Conservation (phyloP, 805 yeast genomes). For the Ogataea paradorogensis region DNA sequence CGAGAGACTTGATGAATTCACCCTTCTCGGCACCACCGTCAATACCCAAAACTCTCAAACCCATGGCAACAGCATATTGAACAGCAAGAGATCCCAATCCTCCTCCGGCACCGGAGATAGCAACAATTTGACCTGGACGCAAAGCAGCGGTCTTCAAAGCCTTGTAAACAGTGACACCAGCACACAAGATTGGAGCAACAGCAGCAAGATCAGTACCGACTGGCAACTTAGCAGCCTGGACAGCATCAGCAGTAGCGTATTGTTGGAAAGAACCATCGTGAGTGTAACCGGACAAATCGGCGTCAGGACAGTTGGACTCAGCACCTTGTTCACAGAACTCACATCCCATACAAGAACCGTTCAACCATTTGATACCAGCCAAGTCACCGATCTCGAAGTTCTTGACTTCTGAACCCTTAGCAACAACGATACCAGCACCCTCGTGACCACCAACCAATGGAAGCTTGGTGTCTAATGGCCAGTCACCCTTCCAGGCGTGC, state of each 20-base stretch:
- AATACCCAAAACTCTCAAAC: slow-evolving; percentile 64
- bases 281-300: slow-evolving; percentile 80
- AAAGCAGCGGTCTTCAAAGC: slow-evolving; percentile 78
- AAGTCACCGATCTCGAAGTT: slow-evolving; percentile 71
- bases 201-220: slow-evolving; percentile 68
- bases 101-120: slow-evolving; percentile 78
- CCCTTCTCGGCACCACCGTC: slow-evolving; percentile 74
- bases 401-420: slow-evolving; percentile 59
- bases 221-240: slow-evolving; percentile 80
- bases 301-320: slow-evolving; percentile 69
- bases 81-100: slow-evolving; percentile 76
- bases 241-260: slow-evolving; percentile 84
- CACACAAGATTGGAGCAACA: slow-evolving; percentile 81
- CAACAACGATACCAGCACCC: slow-evolving; percentile 79
- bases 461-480: slow-evolving; percentile 69
- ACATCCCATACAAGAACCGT: slow-evolving; percentile 67
- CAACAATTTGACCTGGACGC: slow-evolving; percentile 71
- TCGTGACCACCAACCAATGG: slow-evolving; percentile 82
- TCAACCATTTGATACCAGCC: slow-evolving; percentile 79
- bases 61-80: slow-evolving; percentile 77
- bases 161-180: slow-evolving; percentile 88
- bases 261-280: slow-evolving; percentile 91
- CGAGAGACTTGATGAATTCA: slow-evolving; percentile 48
- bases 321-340: slow-evolving; percentile 57
- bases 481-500: slow-evolving; percentile 88